Percentiles rank a stretch among this genome's conserved stretches.
Conservation (phyloP, 202 grass and related monocot species). For the Schoenoplectus tabernaemontani region DNA sequence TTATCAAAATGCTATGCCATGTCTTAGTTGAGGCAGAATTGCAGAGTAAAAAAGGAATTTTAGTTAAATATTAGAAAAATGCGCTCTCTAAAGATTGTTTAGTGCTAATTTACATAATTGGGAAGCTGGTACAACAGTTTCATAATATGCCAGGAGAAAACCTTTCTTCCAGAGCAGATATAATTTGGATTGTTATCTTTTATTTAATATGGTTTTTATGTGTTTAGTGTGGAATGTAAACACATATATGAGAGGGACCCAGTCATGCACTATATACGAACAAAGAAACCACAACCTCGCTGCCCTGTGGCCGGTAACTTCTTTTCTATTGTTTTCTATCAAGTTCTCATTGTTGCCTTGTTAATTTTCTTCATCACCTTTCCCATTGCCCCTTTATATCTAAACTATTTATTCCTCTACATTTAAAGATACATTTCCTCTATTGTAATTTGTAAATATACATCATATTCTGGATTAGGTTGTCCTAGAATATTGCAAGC, state of each 20-base stretch:
- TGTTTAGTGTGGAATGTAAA: conserved; percentile 57
- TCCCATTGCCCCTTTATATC: background rate
- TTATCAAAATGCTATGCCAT: background rate
- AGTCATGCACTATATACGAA: conserved; percentile 51
- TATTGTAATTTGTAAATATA: background rate
- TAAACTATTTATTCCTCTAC: background rate
- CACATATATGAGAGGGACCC: conserved; percentile 74
- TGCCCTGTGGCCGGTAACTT: conserved; percentile 71
- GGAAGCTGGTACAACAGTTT: no score
- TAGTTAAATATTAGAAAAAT: background rate
- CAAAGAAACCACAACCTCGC: conserved; percentile 25
- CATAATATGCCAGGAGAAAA: no score
- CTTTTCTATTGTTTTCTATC: background rate
- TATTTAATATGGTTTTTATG: background rate
- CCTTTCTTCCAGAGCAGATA: background rate
- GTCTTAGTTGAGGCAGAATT: background rate
- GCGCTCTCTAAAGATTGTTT: background rate
- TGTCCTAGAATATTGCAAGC: conserved; percentile 48
- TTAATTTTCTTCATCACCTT: background rate
- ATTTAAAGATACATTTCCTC: background rate
- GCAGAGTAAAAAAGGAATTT: background rate
- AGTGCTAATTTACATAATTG: background rate
- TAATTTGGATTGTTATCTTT: background rate
- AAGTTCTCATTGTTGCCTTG: background rate
- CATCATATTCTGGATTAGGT: conserved; percentile 22